Percentiles rank a stretch among this genome's conserved stretches.
These are phyloP conservation scores for Rhododendron henanense DNA, from an alignment of 148 eudicot genomes.

Conservation along the genomic window DNA sequence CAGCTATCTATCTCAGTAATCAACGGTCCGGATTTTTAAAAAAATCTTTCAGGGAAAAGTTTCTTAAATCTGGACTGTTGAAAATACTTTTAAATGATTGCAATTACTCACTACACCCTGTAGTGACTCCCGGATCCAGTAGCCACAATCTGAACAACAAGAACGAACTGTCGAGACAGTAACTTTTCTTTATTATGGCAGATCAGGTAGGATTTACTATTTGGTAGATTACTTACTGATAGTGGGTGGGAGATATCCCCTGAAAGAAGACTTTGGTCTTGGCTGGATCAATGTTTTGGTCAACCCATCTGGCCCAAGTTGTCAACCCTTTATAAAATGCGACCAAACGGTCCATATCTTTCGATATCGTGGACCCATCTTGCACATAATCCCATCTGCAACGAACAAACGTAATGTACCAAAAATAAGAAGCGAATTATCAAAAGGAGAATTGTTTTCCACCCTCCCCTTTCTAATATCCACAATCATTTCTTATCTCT, in stretches of 20 bases:
- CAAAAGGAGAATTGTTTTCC: background rate
- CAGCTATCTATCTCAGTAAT: no score
- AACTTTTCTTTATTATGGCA: background rate
- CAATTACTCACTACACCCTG: no score
- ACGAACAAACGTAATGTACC: background rate
- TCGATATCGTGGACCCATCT: conserved; percentile 54
- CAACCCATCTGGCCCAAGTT: conserved; percentile 94
- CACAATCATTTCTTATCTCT: no score
- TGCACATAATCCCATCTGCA: conserved; percentile 88
- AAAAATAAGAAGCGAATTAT: background rate
- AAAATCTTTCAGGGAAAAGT: no score
- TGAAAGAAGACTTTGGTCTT: conserved; percentile 86
- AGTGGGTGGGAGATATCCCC: conserved; percentile 92
- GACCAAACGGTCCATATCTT: conserved; percentile 78
- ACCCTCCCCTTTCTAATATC: background rate
- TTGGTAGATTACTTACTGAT: conserved; percentile 45
- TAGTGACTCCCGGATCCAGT: no score
- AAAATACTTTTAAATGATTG: no score
- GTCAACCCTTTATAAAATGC: conserved; percentile 76
- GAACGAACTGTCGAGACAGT: no score
- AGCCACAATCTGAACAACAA: no score
- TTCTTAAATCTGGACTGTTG: no score
- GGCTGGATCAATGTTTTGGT: conserved; percentile 51
- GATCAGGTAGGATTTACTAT: background rate
- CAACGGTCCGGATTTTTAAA: no score